Evolutionary conservation across 2,329 filamentous ascomycete species (phyloP).

Genomic region (Aspergillus phoenicis): DNA sequence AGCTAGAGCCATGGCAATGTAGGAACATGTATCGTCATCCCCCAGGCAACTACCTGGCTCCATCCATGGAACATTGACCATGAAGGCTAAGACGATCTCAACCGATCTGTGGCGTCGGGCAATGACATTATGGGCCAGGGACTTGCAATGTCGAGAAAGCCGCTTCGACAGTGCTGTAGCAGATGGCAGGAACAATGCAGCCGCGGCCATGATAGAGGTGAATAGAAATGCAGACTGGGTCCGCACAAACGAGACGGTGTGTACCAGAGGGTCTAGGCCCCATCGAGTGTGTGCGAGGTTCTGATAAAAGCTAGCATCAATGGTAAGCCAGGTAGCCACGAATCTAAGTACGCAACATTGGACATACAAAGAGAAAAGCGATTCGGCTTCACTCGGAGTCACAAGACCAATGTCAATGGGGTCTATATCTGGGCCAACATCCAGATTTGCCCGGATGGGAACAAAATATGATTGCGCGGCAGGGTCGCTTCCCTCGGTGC

Average conservation of each 20-base stretch:
- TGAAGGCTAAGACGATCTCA: slow-evolving; percentile 73
- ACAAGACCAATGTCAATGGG: slow-evolving; percentile 71
- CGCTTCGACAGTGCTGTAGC: slow-evolving; percentile 66
- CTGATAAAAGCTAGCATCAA: slow-evolving; percentile 61
- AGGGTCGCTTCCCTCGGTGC: slow-evolving; percentile 9
- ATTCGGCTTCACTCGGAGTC: slow-evolving; percentile 64
- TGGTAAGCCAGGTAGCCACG: slow-evolving; percentile 3
- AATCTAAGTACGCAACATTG: no score
- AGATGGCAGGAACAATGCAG: slow-evolving; percentile 67
- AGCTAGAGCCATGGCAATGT: slow-evolving; percentile 69
- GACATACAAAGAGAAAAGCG: slow-evolving; percentile 66
- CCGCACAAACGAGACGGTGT: slow-evolving; percentile 67
- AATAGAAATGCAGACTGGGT: slow-evolving; percentile 70
- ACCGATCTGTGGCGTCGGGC: slow-evolving; percentile 66
- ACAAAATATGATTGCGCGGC: slow-evolving; percentile 67
- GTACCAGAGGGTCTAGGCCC: slow-evolving; percentile 69
- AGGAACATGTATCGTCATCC: slow-evolving; percentile 72
- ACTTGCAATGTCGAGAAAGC: slow-evolving; percentile 65
- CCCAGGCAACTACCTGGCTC: slow-evolving; percentile 46
- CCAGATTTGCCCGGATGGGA: slow-evolving; percentile 63
- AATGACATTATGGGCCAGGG: slow-evolving; percentile 64
- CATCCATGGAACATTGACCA: slow-evolving; percentile 78
- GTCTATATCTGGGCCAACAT: slow-evolving; percentile 66
- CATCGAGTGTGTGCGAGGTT: slow-evolving; percentile 73
- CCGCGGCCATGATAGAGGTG: slow-evolving; percentile 70